Base-by-base conservation (phyloP, 2,329 filamentous ascomycete species). In the Trichoderma sp. region DNA sequence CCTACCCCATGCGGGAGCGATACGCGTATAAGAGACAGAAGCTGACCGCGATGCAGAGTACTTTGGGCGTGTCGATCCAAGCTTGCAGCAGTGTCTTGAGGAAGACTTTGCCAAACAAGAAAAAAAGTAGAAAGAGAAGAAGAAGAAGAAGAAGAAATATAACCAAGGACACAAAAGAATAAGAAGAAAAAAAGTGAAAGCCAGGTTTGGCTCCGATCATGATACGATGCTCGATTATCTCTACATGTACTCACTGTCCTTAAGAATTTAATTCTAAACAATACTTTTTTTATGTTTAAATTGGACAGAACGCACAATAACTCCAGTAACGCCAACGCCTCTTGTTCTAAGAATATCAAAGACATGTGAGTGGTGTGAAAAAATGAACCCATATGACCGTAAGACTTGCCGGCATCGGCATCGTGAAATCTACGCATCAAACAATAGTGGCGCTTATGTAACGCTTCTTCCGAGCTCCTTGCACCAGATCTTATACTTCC, bases 11-110 rank as follows among this genome's bases (percentile, higher is more conserved):
- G 16, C 5, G 21, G 7, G 3, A 55, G 21, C 7, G n/a, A 5
- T 13, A 24, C 13, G 33, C 19, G 19, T 8, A n/a, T 57, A 13
- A 11, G 5, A 13, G n/a, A 21, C 14, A 0, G 10, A 53, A 19
- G 27, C 62, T 65, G n/a, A 65, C 47, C 5, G 3, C 27, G 5
- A n/a, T 33, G 13, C 37, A 65, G 62, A 56, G 16, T 65, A 65
- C 35, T 29, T 65, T 57, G 62, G 62, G 6, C 52, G 49, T 33
- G 62, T 65, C 10, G 62, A 65, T 21, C n/a, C 31, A 14, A n/a
- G 33, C 27, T 65, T 65, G 35, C 56, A 57, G n/a, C 19, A 65
- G 10, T 65, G n/a, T n/a, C 35, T 65, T 5, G 62, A 65, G 27
- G 27, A 47, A 33, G 62, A 53, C 7, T 53, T 65, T 4, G 11